Evolutionary conservation across 2,329 filamentous ascomycete genomes (phyloP), one percentile per base, ranked within the genome.

Genomic region (Colletotrichum chrysophilum): DNA sequence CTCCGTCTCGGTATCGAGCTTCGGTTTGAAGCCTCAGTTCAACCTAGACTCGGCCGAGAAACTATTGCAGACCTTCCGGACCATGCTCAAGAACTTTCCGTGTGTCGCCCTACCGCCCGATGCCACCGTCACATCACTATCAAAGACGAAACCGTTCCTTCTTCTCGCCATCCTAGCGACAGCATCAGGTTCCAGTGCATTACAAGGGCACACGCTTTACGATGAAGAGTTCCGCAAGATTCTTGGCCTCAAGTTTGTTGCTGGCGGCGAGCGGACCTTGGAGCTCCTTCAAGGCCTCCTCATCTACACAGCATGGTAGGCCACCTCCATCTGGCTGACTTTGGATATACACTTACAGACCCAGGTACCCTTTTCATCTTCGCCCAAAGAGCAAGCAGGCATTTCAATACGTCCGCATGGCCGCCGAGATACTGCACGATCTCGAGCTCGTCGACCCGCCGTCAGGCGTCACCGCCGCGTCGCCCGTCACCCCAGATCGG

Each of bases 181-280:
- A 2, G 87, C 88, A 5, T 88, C 89, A 38, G 87, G 85, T 2
- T 86, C 87, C 34, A 84, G 80, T 13, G 87, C 87, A n/a, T 79
- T 89, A 26, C 88, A 89, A 77, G 87, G 89, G 0, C 88, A 91
- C 71, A 86, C 82, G 16, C 82, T 90, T 4, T 91, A 92, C 60
- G 90, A 92, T 32, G 87, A 89, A 65, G 90, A 92, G 81, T 90
- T 92, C 66, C 85, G 89, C 34, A 91, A 91, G 78, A 85, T 90
- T 0, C 78, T 91, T n/a, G 89, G 87, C 2, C 83, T 90, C 60
- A 91, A 90, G 80, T 88, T 91, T 55, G 88, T 93, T 1, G 86
- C 90, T 0, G 86, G 88, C 4, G 90, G 90, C 0, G 90, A 93
- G 83, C 87, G 89, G 71, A 90, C 86, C 14, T 74, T 92, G 26